phyloP scores from a whole-genome alignment of 148 eudicot species.

The Cornus suecica region DNA sequence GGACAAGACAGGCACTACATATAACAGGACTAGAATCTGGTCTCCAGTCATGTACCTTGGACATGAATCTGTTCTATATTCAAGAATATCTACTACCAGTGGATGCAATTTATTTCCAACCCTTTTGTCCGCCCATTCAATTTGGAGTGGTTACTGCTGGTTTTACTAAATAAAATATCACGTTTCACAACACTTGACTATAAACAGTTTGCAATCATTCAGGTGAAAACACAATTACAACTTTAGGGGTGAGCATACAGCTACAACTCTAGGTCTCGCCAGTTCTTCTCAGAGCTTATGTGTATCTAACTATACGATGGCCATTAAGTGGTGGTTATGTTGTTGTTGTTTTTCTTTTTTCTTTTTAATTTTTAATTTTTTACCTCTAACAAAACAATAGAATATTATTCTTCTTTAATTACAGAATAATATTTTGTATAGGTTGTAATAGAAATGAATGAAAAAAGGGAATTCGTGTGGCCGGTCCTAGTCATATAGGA shows the following conservation, averaged over 20 bases:
- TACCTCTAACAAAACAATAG: neutral
- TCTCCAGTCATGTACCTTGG: neutral
- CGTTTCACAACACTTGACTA: neutral
- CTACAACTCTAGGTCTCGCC: neutral
- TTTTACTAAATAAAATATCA: neutral
- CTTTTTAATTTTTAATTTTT: no score
- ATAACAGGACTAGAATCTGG: slow-evolving; percentile 1
- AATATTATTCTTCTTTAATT: neutral
- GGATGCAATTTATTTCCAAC: neutral
- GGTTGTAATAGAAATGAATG: no score
- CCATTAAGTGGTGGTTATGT: neutral
- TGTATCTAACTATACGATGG: neutral
- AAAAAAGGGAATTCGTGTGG: no score
- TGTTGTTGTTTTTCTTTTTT: no score
- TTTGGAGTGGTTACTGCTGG: neutral
- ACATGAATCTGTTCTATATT: neutral
- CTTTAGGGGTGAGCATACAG: neutral
- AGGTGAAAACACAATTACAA: neutral
- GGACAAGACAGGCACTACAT: neutral
- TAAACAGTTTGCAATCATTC: neutral
- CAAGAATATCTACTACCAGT: neutral
- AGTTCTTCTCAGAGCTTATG: neutral
- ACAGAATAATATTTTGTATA: neutral
- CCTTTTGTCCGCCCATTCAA: neutral
- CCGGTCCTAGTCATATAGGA: no score